phyloP scores from a whole-genome alignment of 2,329 filamentous ascomycete genomes.

The Xylariaceae sp. region DNA sequence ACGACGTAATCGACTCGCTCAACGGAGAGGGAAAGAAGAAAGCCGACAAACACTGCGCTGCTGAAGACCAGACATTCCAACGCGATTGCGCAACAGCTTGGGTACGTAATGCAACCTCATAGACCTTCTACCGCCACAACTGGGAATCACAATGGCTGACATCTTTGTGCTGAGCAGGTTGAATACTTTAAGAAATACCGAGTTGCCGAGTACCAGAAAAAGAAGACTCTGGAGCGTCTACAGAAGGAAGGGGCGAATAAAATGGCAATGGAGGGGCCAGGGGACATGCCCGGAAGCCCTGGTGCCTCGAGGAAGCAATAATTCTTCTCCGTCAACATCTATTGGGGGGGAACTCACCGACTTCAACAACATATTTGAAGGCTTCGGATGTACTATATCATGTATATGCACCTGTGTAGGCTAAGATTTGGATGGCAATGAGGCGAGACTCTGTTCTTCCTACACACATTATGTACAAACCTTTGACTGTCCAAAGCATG shows the following conservation, averaged over 20 bases:
- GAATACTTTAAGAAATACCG: slow-evolving; percentile 97
- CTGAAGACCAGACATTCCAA: slow-evolving; percentile 66
- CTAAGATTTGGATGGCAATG: too few relatives aligned
- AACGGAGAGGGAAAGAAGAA: slow-evolving; percentile 48
- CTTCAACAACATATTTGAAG: too few relatives aligned
- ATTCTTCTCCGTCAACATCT: too few relatives aligned
- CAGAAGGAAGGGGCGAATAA: slow-evolving; percentile 61
- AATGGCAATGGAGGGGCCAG: slow-evolving; percentile 10
- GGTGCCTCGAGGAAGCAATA: not conserved
- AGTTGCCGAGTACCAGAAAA: slow-evolving; percentile 86
- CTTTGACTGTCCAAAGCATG: too few relatives aligned
- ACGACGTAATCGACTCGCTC: slow-evolving; percentile 75
- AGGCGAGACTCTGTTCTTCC: too few relatives aligned
- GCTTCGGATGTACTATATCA: too few relatives aligned
- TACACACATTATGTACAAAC: too few relatives aligned
- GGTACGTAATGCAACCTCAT: too few relatives aligned
- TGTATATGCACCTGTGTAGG: too few relatives aligned
- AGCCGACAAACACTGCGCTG: slow-evolving; percentile 51
- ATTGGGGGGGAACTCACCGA: too few relatives aligned
- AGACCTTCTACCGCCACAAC: too few relatives aligned
- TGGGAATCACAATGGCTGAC: too few relatives aligned
- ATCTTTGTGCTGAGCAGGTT: slow-evolving; percentile 51
- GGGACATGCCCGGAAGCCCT: slow-evolving; percentile 8
- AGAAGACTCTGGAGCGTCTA: slow-evolving; percentile 71
- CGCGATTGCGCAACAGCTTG: slow-evolving; percentile 83